Conservation (phyloP, 164 flowering plant species). For the Berberis vulgaris region DNA sequence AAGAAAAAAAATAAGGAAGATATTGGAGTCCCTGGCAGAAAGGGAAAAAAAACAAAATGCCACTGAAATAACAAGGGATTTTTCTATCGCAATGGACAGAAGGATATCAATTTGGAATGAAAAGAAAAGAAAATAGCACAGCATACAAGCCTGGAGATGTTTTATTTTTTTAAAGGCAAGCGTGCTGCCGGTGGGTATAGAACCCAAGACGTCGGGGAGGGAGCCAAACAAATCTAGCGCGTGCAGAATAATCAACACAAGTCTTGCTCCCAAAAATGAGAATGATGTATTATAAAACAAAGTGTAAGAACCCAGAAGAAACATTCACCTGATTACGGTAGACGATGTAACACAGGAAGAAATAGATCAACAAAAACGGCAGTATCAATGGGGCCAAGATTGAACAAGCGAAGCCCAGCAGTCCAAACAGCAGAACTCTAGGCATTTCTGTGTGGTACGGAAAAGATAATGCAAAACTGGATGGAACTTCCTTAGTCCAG, state of each 20-base stretch:
- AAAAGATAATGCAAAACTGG: slow-evolving; percentile 35
- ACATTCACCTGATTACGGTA: slow-evolving; percentile 76
- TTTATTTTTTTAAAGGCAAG: too few species aligned
- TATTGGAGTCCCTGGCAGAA: too few species aligned
- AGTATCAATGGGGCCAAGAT: slow-evolving; percentile 80
- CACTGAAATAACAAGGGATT: background rate
- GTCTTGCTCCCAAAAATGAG: background rate
- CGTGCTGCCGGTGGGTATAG: too few species aligned
- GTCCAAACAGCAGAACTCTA: slow-evolving; percentile 69
- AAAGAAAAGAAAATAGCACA: too few species aligned
- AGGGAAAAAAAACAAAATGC: too few species aligned
- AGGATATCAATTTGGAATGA: too few species aligned
- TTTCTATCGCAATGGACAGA: too few species aligned
- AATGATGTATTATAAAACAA: too few species aligned
- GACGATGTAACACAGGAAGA: slow-evolving; percentile 61
- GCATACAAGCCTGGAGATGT: too few species aligned
- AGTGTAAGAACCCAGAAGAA: background rate
- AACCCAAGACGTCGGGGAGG: too few species aligned
- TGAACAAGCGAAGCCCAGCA: slow-evolving; percentile 79
- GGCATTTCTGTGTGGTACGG: slow-evolving; percentile 97
- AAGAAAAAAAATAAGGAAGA: background rate
- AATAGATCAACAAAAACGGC: slow-evolving; percentile 82
- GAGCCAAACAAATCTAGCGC: too few species aligned
- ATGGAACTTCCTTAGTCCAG: slow-evolving; percentile 31
- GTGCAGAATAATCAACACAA: too few species aligned